Evolutionary conservation across 2,329 filamentous ascomycete species (phyloP).

Genomic region (Colletotrichum cordylinicola): DNA sequence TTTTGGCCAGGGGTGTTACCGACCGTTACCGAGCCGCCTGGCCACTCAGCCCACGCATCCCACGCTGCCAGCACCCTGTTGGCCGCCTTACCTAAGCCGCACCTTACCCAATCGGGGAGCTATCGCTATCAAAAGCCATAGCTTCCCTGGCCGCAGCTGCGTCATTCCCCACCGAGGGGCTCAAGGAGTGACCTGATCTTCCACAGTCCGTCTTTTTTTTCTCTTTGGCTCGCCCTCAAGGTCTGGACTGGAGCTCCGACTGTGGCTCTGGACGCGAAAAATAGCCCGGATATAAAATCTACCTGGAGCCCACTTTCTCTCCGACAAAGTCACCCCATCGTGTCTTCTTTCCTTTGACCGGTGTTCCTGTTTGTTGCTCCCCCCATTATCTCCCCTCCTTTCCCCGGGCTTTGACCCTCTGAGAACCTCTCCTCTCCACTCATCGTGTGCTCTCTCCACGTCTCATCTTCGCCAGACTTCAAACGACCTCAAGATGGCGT

Average conservation of each 20-base stretch:
- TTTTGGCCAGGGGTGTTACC: neutral
- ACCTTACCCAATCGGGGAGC: neutral
- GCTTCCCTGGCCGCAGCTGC: slow-evolving; percentile 4
- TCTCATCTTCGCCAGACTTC: neutral
- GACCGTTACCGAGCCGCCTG: slow-evolving; percentile 13
- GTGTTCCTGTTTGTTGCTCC: neutral
- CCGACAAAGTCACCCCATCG: neutral
- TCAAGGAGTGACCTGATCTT: slow-evolving; percentile 22
- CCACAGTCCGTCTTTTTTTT: neutral
- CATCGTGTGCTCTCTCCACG: neutral
- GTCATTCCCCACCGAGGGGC: slow-evolving; percentile 23
- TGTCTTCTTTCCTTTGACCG: neutral
- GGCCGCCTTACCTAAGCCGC: neutral
- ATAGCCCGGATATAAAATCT: neutral
- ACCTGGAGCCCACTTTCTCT: neutral
- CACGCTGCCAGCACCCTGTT: neutral
- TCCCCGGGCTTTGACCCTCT: neutral
- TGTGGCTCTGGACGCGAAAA: neutral
- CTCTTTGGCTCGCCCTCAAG: neutral
- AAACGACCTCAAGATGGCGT: slow-evolving; percentile 44
- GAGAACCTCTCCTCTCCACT: slow-evolving; percentile 2
- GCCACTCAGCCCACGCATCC: neutral
- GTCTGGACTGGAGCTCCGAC: neutral
- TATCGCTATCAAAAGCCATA: neutral
- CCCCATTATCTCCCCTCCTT: neutral